Evolutionary conservation across 2,329 filamentous ascomycete genomes (phyloP), one percentile per base, ranked within the genome.

Genomic region (Graphilbum fragrans): DNA sequence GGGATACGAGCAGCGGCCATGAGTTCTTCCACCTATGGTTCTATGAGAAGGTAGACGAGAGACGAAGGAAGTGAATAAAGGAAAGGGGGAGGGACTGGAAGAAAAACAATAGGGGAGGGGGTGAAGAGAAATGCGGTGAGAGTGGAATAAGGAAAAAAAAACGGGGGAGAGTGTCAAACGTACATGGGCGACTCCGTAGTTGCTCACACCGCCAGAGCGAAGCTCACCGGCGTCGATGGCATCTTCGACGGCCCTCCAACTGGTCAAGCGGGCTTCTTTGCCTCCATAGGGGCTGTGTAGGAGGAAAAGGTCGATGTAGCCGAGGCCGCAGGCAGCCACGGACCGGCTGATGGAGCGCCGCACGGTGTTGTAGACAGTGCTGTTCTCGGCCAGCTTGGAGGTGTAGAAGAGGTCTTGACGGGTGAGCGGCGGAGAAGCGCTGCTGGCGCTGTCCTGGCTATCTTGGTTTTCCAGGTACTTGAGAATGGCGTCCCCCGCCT

Each of bases 231-330:
- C 79, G 5, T 71, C 59, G 23, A 88, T 76, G 1, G 84, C 83
- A 61, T 90, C 84, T 50, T 86, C 80, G 1, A 92, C 63, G 0
- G 85, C 85, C 50, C 64, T 71, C 84, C 85, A 92, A 53, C 80
- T 84, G 31, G 82, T 77, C 39, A 82, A 57, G 5, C 85, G 68
- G 8, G 75, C 77, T 50, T 72, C 59, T 52, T 68, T 77, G 1
- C 85, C 84, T 6, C 85, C 84, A 50, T 86, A 86, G 0, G 85
- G 86, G 37, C 77, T 82, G 54, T 92, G 86, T 42, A 92, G 64
- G 11, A 93, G 64, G 57, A 90, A 88, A 35, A 92, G 58, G 53
- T 92, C 85, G 42, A 90, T 75, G 56, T 88, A 87, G 1, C 76
- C 81, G 23, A 88, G 60, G 0, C 77, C 80, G 20, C 74, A 78